Evolutionary conservation across 306 rosid genomes (phyloP).

Genomic region (Castanea sativa): DNA sequence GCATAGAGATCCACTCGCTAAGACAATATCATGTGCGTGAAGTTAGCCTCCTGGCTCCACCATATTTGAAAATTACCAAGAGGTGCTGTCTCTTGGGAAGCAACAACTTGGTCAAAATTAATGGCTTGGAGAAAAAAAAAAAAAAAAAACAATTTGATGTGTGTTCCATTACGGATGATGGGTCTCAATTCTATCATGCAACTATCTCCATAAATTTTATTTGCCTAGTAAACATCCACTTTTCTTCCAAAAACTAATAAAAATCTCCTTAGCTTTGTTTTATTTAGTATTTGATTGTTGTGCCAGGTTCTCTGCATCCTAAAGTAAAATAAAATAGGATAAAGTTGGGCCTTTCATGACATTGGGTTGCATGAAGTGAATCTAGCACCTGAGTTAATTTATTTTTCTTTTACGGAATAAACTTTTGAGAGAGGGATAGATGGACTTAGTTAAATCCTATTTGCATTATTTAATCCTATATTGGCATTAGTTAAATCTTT

Average conservation of each 20-base stretch:
- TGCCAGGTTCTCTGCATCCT: slow-evolving; percentile 36
- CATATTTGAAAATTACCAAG: neutral
- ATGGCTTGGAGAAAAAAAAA: neutral
- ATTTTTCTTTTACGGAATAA: no score
- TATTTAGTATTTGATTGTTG: neutral
- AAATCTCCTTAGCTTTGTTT: neutral
- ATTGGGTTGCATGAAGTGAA: slow-evolving; percentile 28
- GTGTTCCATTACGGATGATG: slow-evolving; percentile 6
- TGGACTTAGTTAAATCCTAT: neutral
- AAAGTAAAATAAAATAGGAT: slow-evolving; percentile 7
- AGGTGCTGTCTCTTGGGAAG: slow-evolving; percentile 20
- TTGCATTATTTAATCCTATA: neutral
- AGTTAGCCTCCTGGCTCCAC: neutral
- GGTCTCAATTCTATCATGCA: neutral
- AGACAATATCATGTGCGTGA: no score
- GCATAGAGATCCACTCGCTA: neutral
- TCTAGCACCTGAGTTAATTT: slow-evolving; percentile 6
- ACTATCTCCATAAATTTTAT: neutral
- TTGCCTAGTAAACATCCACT: neutral
- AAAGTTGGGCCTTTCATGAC: slow-evolving; percentile 27
- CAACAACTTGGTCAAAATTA: slow-evolving; percentile 14
- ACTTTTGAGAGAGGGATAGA: neutral
- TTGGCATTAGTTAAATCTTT: neutral
- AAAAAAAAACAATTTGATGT: neutral
- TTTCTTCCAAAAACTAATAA: neutral